Conservation (phyloP, 2,329 filamentous ascomycete species). For the Claviceps monticola region DNA sequence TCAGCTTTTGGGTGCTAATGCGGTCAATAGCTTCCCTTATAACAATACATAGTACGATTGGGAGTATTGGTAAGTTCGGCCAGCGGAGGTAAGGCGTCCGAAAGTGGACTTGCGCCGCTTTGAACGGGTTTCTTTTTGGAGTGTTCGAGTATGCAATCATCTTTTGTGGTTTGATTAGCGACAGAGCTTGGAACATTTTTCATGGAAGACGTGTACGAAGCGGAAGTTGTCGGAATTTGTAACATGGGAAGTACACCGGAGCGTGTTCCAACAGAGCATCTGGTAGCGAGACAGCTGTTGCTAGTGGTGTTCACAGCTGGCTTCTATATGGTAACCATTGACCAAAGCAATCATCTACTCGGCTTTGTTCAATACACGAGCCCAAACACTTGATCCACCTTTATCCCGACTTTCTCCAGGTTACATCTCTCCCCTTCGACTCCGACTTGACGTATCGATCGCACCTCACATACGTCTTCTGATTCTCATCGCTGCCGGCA, state of each 20-base stretch:
- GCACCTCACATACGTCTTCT: not conserved
- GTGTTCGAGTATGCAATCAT: not conserved
- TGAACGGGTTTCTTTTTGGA: not conserved
- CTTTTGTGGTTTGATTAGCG: not conserved
- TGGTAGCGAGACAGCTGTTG: not conserved
- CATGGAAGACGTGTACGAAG: not conserved
- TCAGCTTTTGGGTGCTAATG: not conserved
- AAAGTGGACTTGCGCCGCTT: not conserved
- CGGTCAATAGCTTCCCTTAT: slow-evolving; percentile 14
- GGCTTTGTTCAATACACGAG: not conserved
- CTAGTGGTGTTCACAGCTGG: not conserved
- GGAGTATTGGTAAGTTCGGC: not conserved
- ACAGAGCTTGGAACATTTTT: not conserved
- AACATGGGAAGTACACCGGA: not conserved
- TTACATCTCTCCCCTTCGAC: not conserved
- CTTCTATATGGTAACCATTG: not conserved
- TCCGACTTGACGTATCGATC: not conserved
- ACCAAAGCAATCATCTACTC: not conserved
- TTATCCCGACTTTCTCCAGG: not conserved
- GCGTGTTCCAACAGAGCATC: not conserved
- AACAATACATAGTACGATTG: slow-evolving; percentile 21
- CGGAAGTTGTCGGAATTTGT: not conserved
- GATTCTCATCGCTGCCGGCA: not conserved
- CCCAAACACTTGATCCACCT: not conserved
- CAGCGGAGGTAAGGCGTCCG: not conserved